Percentiles rank a stretch among this genome's conserved stretches.
Conservation (phyloP, 495 filamentous ascomycete genomes). For the Aspergillus affinis region DNA sequence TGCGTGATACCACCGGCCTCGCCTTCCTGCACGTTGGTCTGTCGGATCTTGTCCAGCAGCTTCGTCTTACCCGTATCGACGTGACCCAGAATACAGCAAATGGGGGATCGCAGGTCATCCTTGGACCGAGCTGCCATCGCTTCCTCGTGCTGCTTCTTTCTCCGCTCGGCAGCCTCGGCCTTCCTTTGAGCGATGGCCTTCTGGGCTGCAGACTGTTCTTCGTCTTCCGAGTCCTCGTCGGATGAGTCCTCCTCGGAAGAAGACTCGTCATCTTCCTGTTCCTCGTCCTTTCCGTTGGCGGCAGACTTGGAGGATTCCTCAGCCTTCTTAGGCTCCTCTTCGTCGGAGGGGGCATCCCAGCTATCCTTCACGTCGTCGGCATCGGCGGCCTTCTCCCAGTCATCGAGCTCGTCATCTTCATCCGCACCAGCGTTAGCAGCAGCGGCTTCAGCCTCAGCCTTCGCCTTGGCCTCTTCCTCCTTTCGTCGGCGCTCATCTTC, state of each 20-base stretch:
- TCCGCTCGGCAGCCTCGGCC: conserved; percentile 84
- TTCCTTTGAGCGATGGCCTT: conserved; percentile 72
- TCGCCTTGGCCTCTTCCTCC: conserved; percentile 62
- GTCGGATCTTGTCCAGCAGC: conserved; percentile 95
- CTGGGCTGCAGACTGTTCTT: conserved; percentile 63
- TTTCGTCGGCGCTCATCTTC: conserved; percentile 69
- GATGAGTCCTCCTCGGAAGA: conserved; percentile 31
- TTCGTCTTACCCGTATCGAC: conserved; percentile 99
- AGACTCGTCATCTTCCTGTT: conserved; percentile 21
- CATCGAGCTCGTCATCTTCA: conserved; percentile 66
- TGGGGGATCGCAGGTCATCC: conserved; percentile 93
- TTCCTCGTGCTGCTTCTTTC: conserved; percentile 85
- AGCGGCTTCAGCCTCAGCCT: conserved; percentile 57
- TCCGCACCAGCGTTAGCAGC: conserved; percentile 55
- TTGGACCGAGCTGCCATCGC: conserved; percentile 88
- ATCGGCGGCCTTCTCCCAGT: conserved; percentile 87
- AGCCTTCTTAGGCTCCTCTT: conserved; percentile 40
- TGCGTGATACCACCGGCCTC: conserved; percentile 99
- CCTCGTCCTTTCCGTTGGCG: conserved; percentile 26
- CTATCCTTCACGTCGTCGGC: conserved; percentile 84
- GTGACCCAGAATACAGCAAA: conserved; percentile 99
- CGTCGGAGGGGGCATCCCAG: conserved; percentile 87
- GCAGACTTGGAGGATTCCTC: conserved; percentile 26
- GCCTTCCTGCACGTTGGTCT: conserved; percentile 98
- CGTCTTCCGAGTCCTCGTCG: conserved; percentile 64